Conservation (phyloP, 495 filamentous ascomycete genomes). For the Cryomyces minteri region DNA sequence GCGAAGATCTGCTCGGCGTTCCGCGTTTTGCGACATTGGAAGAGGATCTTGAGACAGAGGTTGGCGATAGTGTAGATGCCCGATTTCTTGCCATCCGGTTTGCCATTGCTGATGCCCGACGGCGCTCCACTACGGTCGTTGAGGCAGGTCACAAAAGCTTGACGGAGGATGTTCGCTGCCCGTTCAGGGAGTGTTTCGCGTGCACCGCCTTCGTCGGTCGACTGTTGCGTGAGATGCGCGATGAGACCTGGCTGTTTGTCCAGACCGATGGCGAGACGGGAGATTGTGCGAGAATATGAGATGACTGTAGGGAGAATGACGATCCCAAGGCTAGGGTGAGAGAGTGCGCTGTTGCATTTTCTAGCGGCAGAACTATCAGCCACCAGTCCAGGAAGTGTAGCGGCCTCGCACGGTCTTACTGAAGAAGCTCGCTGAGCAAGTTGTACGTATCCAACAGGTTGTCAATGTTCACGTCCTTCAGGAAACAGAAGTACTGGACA, state of each 20-base stretch:
- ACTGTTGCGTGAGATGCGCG: slow-evolving; percentile 32
- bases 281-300: slow-evolving; percentile 54
- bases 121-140: slow-evolving; percentile 54
- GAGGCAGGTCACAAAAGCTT: slow-evolving; percentile 80
- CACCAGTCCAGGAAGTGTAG: not conserved
- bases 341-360: slow-evolving; percentile 63
- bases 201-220: slow-evolving; percentile 31
- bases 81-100: slow-evolving; percentile 64
- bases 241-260: slow-evolving; percentile 56
- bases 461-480: slow-evolving; percentile 57
- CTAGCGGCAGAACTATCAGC: slow-evolving; percentile 11
- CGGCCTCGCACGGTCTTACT: slow-evolving; percentile 28
- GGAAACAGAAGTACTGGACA: slow-evolving; percentile 58
- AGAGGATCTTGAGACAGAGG: slow-evolving; percentile 72
- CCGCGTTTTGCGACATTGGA: slow-evolving; percentile 48
- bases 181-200: slow-evolving; percentile 64
- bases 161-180: slow-evolving; percentile 71
- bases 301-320: slow-evolving; percentile 63
- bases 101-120: slow-evolving; percentile 26
- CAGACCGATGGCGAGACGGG: slow-evolving; percentile 62
- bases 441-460: slow-evolving; percentile 61
- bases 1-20: slow-evolving; percentile 73
- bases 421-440: slow-evolving; percentile 47
- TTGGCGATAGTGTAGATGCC: slow-evolving; percentile 88
- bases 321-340: slow-evolving; percentile 56